Base-by-base conservation (phyloP, 192 early-diverging fungal genomes). In the Coemansia sp. region DNA sequence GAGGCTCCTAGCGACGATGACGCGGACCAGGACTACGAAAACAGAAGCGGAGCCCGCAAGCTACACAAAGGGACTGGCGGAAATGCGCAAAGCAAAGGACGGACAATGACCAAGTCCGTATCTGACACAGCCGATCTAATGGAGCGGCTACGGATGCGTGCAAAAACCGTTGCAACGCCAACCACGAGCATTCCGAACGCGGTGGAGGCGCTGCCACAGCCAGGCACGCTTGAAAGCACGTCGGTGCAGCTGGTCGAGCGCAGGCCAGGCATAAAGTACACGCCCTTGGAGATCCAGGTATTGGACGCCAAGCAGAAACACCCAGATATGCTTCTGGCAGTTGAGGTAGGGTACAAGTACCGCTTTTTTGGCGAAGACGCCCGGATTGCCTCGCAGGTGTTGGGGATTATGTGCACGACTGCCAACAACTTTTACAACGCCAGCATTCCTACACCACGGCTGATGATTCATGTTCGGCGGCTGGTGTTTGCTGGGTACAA, bases 281-380 rank as follows among this genome's bases (percentile, higher is more conserved):
- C 92, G 11, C 91, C 93, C 12, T 75, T 96, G 18, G 93, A 96
- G 63, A 51, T 76, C 17, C 93, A 96, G 58, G 87, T 85, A 48
- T 66, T 90, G 15, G 87, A 89, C 10, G 75, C 91, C 26, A 92
- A 90, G 62, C 61, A 66, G 12, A 55, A 80, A 43, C 65, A 93
- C 64, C 87, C 89, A 1, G 87, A 85, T 57, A 80, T 82, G 23
- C 51, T 96, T 14, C 80, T 96, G 34, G 83, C 86, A 0, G 84
- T 96, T 4, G 93, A 96, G 63, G 93, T 96, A 10, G 93, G 93
- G n/a, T 94, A 96, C 82, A 92, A 92, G 72, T 96, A 79, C 70
- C 79, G 90, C 11, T 93, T 96, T 51, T 96, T 96, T 82, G 91
- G 83, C 36, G 85, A 91, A 21, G 93, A 96, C 69, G 92, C 93